Evolutionary conservation across 1,284 basidiomycete species (phyloP), one percentile per base, ranked within the genome.

Genomic region (Taiwanofungus camphoratus): DNA sequence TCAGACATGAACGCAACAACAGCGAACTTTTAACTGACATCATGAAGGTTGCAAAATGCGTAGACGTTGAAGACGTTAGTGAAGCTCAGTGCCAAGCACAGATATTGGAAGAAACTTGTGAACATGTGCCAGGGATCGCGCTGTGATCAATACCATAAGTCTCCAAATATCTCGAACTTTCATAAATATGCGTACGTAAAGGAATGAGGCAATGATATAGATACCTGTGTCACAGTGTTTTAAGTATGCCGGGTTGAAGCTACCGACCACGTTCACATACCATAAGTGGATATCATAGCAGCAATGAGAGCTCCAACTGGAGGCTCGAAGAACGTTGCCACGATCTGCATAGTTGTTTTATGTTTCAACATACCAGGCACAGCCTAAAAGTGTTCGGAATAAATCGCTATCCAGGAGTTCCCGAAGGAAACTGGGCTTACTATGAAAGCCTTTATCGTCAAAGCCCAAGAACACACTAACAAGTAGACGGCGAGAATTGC

Each of bases 41-140:
- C 90, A 64, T 92, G 90, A 60, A 93, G 68, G 66, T 94, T 95
- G 65, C 92, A 96, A 72, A 97, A 98, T 0, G 92, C 92, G 59
- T 96, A 97, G 24, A 95, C 90, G 64, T 96, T 96, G 54, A 98
- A 77, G 21, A 96, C 84, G 59, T 96, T 97, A 38, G 85, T 92
- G 68, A 95, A 94, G 54, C 87, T 91, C 0, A 90, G 90, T 13
- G 92, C 93, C 41, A 96, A 65, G 51, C 84, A 80, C 55, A 96
- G 69, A 63, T 96, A 98, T 64, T 96, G 94, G 53, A 87, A 73
- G 74, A 97, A 94, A 57, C 90, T 93, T n/a, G 90, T 92, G 64
- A 95, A 80, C 85, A 99, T 90, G 63, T 98, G 94, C 94, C 94
- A 97, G 5, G 94, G 94, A 66, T 98, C 94, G 47, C 87, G 79